Evolutionary conservation across 1,284 basidiomycete species (phyloP), one percentile per base, ranked within the genome.

Genomic region (Phaffia rhodozyma): DNA sequence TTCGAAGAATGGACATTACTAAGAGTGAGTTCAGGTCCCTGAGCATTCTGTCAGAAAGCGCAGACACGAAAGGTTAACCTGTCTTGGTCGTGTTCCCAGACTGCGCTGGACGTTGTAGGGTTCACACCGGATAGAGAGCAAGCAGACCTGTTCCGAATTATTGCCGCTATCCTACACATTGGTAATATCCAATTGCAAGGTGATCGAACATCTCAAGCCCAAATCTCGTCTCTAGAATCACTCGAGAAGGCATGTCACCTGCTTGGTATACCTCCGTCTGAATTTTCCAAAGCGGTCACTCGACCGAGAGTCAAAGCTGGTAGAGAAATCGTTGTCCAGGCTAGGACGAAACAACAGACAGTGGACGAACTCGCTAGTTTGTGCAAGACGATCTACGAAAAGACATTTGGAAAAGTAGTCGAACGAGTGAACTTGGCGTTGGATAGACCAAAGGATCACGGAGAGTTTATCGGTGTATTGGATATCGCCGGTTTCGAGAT

Each of bases 401-500:
- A 97, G 76, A 91, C 87, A 1, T 98, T 98, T 72, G 89, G 91
- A 21, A 82, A 84, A 54, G 83, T 99, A 55, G 96, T 99, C 27
- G 93, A 97, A 68, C 84, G 91, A 53, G 91, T 98, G 76, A 99
- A 99, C 74, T 84, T 84, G 58, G 93, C 92, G 1, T 81, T 98
- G 1, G 94, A 97, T 71, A 84, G 93, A 9, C 92, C 93, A 1
- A 89, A 89, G 43, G 84, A 85, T 32, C 96, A 96, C 75, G 86
- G 90, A 47, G 66, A 75, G 1, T 98, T 97, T 74, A 98, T 99
- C 67, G 96, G 96, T 54, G 96, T 99, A 3, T 83, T 99, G 38
- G 96, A 99, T 83, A 99, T 99, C 66, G 96, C 96, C 7, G 96
- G 96, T 25, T 99, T 99, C 78, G 96, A 99, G 75, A 98, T 98